These are phyloP conservation scores for Dipodascus albidus DNA, from an alignment of 805 yeast species.

Conservation along the genomic window DNA sequence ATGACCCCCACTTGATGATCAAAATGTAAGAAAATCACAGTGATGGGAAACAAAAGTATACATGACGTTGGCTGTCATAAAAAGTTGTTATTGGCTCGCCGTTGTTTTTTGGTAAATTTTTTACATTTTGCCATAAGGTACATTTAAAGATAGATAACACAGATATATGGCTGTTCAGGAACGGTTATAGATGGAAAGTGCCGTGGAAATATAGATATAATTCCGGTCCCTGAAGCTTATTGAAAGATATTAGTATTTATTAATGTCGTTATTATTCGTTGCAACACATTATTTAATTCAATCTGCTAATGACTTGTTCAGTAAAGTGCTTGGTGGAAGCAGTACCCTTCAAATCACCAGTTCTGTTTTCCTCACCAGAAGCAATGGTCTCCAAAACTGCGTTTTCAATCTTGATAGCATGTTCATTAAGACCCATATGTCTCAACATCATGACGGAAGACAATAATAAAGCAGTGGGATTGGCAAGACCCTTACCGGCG, in stretches of 20 bases:
- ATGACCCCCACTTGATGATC: no score
- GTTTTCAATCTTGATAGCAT: slow-evolving; percentile 75
- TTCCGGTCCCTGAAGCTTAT: no score
- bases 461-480: slow-evolving; percentile 94
- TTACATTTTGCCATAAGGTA: no score
- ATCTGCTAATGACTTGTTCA: slow-evolving; percentile 73
- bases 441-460: slow-evolving; percentile 98
- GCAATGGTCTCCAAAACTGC: slow-evolving; percentile 87
- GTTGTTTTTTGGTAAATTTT: no score
- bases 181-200: no score
- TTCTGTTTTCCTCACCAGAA: slow-evolving; percentile 90
- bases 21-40: no score
- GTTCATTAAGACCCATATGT: slow-evolving; percentile 82
- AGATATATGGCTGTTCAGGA: no score
- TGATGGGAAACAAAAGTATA: no score
- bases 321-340: slow-evolving; percentile 87
- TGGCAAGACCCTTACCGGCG: slow-evolving; percentile 97
- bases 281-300: slow-evolving; percentile 16
- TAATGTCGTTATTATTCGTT: not conserved
- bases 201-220: not conserved
- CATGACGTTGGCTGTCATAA: no score
- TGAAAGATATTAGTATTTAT: not conserved
- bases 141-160: no score
- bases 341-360: slow-evolving; percentile 90
- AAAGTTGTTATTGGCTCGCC: no score